Base-by-base conservation (phyloP, 371 early-diverging fungal genomes). In the Mortierella sp. region DNA sequence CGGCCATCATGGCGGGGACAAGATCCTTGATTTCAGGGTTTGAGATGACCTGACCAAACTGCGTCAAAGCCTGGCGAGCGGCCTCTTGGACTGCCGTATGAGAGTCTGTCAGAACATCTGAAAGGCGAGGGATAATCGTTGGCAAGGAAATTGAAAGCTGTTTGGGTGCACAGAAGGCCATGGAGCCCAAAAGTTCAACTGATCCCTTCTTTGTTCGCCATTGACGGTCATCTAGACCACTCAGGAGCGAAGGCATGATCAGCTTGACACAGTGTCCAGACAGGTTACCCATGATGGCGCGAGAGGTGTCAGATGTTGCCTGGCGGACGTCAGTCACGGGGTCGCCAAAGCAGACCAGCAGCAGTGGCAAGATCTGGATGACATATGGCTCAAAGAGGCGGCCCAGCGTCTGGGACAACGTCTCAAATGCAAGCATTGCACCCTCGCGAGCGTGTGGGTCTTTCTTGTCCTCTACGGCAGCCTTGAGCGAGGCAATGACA, bases 381-480 rank as follows among this genome's bases (percentile, higher is more conserved):
- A 97, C 90, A 69, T 96, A 97, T n/a, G 99, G 99, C 72, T 98
- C 99, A 78, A 98, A 98, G 67, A 96, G 82, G 54, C 97, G 91
- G 16, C 96, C 97, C 46, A 98, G 79, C 10, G 89, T 85, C 52
- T 83, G 86, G 0, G 96, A 90, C 38, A 98, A 81, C 2, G 95
- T 93, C 81, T 98, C 98, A 54, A 94, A 93, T 0, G 94, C 96
- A 82, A 98, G 91, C 64, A 98, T 74, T 16, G 98, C 95, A 65
- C 99, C 99, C 82, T 98, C 95, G 30, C 96, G 88, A 59, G 85
- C 82, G 68, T 91, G 87, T 50, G 86, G 78, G 5, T 78, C 81
- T 66, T 91, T 93, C 76, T 88, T 87, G 72, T 93, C 91, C 48
- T 93, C 94, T 64, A 94, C 86, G 9, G 94, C 94, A 12, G 90